These are phyloP conservation scores for Talaromyces verruculosus DNA, from an alignment of 2,329 filamentous ascomycete genomes.

Conservation along the genomic window DNA sequence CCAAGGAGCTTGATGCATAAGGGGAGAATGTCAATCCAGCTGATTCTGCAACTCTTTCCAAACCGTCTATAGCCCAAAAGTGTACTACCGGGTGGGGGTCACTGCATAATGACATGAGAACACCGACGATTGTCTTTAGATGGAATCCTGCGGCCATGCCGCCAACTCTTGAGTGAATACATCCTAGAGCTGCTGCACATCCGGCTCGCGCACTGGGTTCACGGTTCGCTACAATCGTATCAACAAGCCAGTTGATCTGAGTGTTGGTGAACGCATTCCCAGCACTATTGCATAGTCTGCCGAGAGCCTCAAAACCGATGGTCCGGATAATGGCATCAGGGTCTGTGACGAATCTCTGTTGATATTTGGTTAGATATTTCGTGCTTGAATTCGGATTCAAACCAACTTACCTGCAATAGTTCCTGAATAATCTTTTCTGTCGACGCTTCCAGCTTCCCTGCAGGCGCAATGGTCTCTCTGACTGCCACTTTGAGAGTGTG, in stretches of 20 bases:
- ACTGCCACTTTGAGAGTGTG: slow-evolving; percentile 79
- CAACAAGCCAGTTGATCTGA: slow-evolving; percentile 87
- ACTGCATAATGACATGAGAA: slow-evolving; percentile 95
- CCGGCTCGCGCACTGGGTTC: slow-evolving; percentile 92
- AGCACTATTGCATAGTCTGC: slow-evolving; percentile 77
- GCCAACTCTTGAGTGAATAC: slow-evolving; percentile 91
- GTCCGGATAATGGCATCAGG: slow-evolving; percentile 82
- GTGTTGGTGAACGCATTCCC: slow-evolving; percentile 86
- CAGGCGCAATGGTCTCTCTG: slow-evolving; percentile 70
- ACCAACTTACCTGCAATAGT: slow-evolving; percentile 66
- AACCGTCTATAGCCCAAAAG: slow-evolving; percentile 89
- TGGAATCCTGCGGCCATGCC: slow-evolving; percentile 97
- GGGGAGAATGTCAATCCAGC: slow-evolving; percentile 88
- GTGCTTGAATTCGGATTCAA: neutral
- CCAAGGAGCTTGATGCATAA: slow-evolving; percentile 85
- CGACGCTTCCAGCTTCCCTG: slow-evolving; percentile 71
- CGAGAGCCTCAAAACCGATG: slow-evolving; percentile 80
- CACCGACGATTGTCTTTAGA: slow-evolving; percentile 93
- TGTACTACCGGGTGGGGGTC: slow-evolving; percentile 94
- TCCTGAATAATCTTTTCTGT: slow-evolving; percentile 71
- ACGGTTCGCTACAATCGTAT: slow-evolving; percentile 89
- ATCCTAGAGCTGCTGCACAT: slow-evolving; percentile 88
- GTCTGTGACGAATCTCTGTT: slow-evolving; percentile 70
- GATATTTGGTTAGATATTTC: slow-evolving; percentile 12
- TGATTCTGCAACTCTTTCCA: slow-evolving; percentile 84